A percentile compares a stretch with the other conserved stretches of the same genome.
Conservation (phyloP, 2,329 filamentous ascomycete genomes). For the Fusarium sp. region DNA sequence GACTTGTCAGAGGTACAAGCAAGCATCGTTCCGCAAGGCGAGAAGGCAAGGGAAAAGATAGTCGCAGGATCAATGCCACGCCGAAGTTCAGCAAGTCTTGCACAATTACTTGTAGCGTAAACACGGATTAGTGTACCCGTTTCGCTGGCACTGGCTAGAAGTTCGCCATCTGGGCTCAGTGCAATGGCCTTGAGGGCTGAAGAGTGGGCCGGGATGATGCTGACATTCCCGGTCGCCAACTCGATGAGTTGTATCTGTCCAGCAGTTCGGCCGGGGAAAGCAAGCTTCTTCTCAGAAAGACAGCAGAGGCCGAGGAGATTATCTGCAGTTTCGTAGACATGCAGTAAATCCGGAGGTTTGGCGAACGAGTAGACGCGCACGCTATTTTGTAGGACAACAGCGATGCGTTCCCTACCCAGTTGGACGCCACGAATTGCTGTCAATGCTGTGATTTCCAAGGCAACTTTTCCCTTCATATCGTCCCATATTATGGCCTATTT, state of each 20-base stretch:
- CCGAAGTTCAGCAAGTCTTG: conserved; percentile 83
- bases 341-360: conserved; percentile 73
- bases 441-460: conserved; percentile 81
- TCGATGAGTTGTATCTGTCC: conserved; percentile 93
- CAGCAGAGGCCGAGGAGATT: conserved; percentile 85
- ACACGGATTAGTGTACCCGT: conserved; percentile 89
- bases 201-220: conserved; percentile 91
- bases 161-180: conserved; percentile 80
- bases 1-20: conserved; percentile 97
- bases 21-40: conserved; percentile 79
- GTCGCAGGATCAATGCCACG: conserved; percentile 88
- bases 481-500: conserved; percentile 87
- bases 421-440: conserved; percentile 83
- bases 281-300: conserved; percentile 76
- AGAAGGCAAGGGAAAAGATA: conserved; percentile 89
- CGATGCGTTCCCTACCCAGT: conserved; percentile 78
- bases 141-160: conserved; percentile 91
- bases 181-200: conserved; percentile 80
- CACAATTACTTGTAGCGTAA: conserved; percentile 82
- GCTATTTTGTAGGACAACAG: conserved; percentile 83
- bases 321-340: conserved; percentile 84
- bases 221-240: conserved; percentile 80
- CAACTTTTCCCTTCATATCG: conserved; percentile 76
- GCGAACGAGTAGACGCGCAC: conserved; percentile 84
- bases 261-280: conserved; percentile 85